These are phyloP conservation scores for Penicillium paneum DNA, from an alignment of 2,329 filamentous ascomycete species.

Conservation along the genomic window DNA sequence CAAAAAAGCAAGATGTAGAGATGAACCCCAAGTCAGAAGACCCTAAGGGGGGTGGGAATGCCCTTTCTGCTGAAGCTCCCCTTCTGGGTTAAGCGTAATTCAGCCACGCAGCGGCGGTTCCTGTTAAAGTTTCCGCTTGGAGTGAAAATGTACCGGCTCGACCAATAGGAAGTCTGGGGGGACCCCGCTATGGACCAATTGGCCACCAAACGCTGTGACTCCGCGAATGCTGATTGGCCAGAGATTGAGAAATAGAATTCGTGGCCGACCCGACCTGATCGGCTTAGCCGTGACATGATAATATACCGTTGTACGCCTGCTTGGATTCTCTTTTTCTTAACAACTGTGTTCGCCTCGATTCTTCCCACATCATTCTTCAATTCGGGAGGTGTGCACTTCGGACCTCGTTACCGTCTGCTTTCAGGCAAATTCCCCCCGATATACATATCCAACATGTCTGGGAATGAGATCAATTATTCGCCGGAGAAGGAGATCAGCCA, in stretches of 20 bases:
- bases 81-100: constrained; percentile 30
- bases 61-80: constrained; percentile 37
- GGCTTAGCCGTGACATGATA: background rate
- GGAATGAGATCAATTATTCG: background rate
- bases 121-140: constrained; percentile 10
- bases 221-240: constrained; percentile 12
- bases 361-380: background rate
- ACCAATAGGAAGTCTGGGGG: constrained; percentile 14
- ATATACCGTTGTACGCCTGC: background rate
- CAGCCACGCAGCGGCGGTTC: constrained; percentile 4
- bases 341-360: background rate
- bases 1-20: constrained; percentile 4
- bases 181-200: constrained; percentile 10
- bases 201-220: constrained; percentile 8
- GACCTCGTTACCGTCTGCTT: background rate
- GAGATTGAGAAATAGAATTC: constrained; percentile 10
- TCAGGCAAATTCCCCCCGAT: background rate
- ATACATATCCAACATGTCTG: background rate
- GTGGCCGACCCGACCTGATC: constrained; percentile 2
- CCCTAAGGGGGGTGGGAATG: constrained; percentile 3
- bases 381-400: background rate
- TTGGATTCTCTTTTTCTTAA: background rate
- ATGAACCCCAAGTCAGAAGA: background rate
- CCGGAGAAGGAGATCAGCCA: background rate
- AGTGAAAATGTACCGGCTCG: constrained; percentile 2